phyloP scores from a whole-genome alignment of 805 yeast species.

The Metschnikowia aberdeeniae region DNA sequence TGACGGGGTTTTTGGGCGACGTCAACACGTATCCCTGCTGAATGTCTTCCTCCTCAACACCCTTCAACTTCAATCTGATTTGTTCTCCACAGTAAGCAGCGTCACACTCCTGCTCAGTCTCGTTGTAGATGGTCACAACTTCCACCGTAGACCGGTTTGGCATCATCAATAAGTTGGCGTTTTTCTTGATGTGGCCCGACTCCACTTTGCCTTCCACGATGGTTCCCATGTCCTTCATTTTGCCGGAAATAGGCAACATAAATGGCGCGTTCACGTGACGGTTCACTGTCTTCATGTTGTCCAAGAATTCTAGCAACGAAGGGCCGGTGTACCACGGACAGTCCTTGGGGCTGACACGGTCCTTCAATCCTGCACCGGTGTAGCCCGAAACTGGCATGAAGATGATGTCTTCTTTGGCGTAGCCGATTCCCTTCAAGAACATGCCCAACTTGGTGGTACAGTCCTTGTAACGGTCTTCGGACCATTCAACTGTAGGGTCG shows the following conservation, averaged over 20 bases:
- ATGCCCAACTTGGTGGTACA: constrained; percentile 77
- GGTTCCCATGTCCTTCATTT: constrained; percentile 96
- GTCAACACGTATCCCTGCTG: constrained; percentile 89
- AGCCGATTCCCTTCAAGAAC: constrained; percentile 87
- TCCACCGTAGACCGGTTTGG: constrained; percentile 85
- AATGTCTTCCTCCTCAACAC: constrained; percentile 96
- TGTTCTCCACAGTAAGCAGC: constrained; percentile 95
- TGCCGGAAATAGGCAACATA: constrained; percentile 93
- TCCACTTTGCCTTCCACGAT: constrained; percentile 98
- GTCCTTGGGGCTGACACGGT: constrained; percentile 61
- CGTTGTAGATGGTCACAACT: constrained; percentile 83
- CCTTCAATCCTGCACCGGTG: constrained; percentile 96
- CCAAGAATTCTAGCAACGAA: constrained; percentile 83
- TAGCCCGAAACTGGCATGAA: constrained; percentile 98
- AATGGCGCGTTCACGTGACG: constrained; percentile 93
- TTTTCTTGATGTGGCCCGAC: constrained; percentile 87
- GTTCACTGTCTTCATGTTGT: constrained; percentile 71
- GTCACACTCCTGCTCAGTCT: constrained; percentile 91
- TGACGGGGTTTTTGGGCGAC: constrained; percentile 81
- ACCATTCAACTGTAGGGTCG: constrained; percentile 95
- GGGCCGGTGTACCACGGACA: constrained; percentile 97
- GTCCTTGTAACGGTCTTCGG: constrained; percentile 92
- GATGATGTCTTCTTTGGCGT: constrained; percentile 76
- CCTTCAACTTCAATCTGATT: constrained; percentile 87
- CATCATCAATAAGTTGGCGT: constrained; percentile 75